A percentile compares a stretch with the other conserved stretches of the same genome.
phyloP scores from a whole-genome alignment of 1,139 yeast species.

The Groenewaldozyma auringiensis region DNA sequence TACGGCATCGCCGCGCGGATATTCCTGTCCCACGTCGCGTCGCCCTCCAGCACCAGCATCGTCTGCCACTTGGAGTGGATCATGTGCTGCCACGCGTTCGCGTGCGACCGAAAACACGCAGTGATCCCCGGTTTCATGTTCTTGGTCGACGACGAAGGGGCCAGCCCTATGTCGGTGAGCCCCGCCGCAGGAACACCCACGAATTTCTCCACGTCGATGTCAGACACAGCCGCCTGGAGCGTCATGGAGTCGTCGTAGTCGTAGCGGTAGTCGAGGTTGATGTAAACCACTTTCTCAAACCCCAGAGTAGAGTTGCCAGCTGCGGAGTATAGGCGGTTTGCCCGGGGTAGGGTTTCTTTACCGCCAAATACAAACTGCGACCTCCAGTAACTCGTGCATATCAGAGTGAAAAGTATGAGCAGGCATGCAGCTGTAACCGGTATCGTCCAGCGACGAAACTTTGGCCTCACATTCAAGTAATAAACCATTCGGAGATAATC shows the following conservation, averaged over 20 bases:
- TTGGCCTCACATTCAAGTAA: not conserved
- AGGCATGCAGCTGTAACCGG: not conserved
- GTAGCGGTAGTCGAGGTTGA: constrained; percentile 2
- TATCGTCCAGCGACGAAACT: not conserved
- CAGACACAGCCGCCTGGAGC: constrained; percentile 3
- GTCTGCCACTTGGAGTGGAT: constrained; percentile 11
- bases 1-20: constrained; percentile 9
- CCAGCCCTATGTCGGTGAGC: constrained; percentile 1
- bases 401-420: no score
- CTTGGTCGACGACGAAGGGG: constrained; percentile 1
- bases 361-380: not conserved
- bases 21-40: constrained; percentile 14
- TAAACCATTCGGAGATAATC: no score
- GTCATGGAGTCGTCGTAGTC: constrained; percentile 4
- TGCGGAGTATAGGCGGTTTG: not conserved
- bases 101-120: constrained; percentile 14
- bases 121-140: not conserved
- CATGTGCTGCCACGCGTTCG: constrained; percentile 12
- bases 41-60: constrained; percentile 13
- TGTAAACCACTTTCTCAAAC: not conserved
- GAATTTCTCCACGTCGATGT: not conserved
- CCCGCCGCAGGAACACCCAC: not conserved
- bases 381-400: not conserved
- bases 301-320: constrained; percentile 5
- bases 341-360: constrained; percentile 3